Evolutionary conservation across 1,284 basidiomycete species (phyloP).

Genomic region (Microbotryomycetes sp.): DNA sequence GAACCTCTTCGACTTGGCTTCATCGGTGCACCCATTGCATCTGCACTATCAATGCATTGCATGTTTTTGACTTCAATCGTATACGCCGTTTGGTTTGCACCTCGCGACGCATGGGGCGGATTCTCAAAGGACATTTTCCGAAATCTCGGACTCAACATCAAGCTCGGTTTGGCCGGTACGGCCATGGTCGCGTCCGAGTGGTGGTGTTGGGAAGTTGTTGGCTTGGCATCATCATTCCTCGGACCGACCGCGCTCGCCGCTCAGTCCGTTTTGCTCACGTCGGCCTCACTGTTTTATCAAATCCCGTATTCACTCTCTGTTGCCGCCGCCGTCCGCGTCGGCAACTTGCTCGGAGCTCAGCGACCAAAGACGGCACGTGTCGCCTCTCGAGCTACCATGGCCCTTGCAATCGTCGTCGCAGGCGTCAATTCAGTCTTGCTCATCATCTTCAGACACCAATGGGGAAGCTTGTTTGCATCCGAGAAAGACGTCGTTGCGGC

Average conservation of each 20-base stretch:
- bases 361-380: slow-evolving; percentile 38
- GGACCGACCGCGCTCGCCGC: slow-evolving; percentile 49
- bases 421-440: slow-evolving; percentile 40
- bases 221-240: slow-evolving; percentile 40
- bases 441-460: slow-evolving; percentile 36
- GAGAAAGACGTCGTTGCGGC: slow-evolving; percentile 39
- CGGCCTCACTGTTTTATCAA: slow-evolving; percentile 38
- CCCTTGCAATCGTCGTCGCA: slow-evolving; percentile 37
- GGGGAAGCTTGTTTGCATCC: slow-evolving; percentile 41
- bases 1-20: slow-evolving; percentile 66
- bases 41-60: slow-evolving; percentile 79
- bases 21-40: slow-evolving; percentile 85
- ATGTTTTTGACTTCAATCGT: slow-evolving; percentile 56
- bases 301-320: slow-evolving; percentile 41
- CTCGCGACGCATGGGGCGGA: slow-evolving; percentile 77
- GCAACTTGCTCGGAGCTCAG: slow-evolving; percentile 42
- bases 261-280: slow-evolving; percentile 44
- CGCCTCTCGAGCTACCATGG: slow-evolving; percentile 36
- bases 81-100: slow-evolving; percentile 69
- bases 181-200: slow-evolving; percentile 62
- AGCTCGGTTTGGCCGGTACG: slow-evolving; percentile 65
- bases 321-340: slow-evolving; percentile 42
- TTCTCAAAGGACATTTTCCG: slow-evolving; percentile 59
- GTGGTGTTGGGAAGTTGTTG: slow-evolving; percentile 82
- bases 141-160: slow-evolving; percentile 62